These are phyloP conservation scores for Russula lepida DNA, from an alignment of 768 basidiomycete genomes.

Conservation along the genomic window DNA sequence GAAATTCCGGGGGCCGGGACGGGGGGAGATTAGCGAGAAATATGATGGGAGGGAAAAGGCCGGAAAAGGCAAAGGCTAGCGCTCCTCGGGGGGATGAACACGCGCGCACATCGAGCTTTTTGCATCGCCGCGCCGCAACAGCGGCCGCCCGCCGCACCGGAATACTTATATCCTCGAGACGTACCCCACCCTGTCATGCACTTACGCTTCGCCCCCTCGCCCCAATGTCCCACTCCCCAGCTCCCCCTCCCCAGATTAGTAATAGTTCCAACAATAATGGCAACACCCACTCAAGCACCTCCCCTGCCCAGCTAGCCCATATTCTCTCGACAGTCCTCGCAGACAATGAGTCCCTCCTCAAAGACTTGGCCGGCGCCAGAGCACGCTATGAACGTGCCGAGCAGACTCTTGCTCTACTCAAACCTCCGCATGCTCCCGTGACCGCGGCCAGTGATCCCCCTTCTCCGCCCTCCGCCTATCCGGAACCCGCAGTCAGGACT, in stretches of 20 bases:
- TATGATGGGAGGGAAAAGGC: conserved; percentile 1
- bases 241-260: conserved; percentile 17
- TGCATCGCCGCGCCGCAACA: conserved; percentile 19
- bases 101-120: conserved; percentile 19
- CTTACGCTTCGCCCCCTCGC: conserved; percentile 16
- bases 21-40: not conserved
- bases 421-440: not conserved
- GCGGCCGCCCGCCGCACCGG: conserved; percentile 21
- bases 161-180: conserved; percentile 21
- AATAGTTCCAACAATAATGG: conserved; percentile 5
- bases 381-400: conserved; percentile 19
- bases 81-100: conserved; percentile 21
- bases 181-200: conserved; percentile 14
- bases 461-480: conserved; percentile 8
- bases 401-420: conserved; percentile 15
- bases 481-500: conserved; percentile 16
- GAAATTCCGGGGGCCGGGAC: conserved; percentile 14
- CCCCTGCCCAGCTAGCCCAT: conserved; percentile 20
- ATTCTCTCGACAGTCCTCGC: conserved; percentile 21
- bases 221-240: conserved; percentile 20
- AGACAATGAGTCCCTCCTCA: conserved; percentile 19
- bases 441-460: conserved; percentile 3
- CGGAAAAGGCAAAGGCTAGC: conserved; percentile 15
- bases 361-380: conserved; percentile 15
- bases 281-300: conserved; percentile 2